These are phyloP conservation scores for Kazachstania kunashirensis DNA, from an alignment of 805 yeast genomes.

Conservation along the genomic window DNA sequence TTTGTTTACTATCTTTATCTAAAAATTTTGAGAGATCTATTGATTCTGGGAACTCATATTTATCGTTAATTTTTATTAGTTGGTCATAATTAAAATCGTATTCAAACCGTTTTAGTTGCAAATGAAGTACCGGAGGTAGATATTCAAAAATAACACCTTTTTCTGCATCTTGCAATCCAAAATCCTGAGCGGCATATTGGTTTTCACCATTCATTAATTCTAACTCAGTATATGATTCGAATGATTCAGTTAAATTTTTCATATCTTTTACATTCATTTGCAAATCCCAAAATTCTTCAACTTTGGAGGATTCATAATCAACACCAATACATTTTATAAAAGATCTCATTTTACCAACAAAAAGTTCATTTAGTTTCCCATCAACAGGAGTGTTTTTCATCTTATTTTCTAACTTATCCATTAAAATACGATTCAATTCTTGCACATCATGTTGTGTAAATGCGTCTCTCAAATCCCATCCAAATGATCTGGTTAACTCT, in stretches of 20 bases:
- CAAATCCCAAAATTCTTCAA: conserved; percentile 96
- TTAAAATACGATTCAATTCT: conserved; percentile 85
- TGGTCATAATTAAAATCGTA: conserved; percentile 85
- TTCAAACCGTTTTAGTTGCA: conserved; percentile 90
- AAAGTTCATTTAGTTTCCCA: conserved; percentile 64
- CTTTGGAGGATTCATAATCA: conserved; percentile 82
- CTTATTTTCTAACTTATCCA: conserved; percentile 84
- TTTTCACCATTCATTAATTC: conserved; percentile 92
- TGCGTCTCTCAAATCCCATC: conserved; percentile 94
- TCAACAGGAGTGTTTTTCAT: conserved; percentile 85
- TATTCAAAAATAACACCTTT: conserved; percentile 89
- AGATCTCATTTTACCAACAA: conserved; percentile 96
- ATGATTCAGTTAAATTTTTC: conserved; percentile 61
- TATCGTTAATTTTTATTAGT: conserved; percentile 84
- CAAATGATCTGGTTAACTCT: conserved; percentile 84
- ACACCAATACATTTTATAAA: conserved; percentile 88
- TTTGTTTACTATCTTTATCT: conserved; percentile 37
- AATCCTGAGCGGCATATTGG: conserved; percentile 84
- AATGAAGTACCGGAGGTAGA: conserved; percentile 86
- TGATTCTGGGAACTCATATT: conserved; percentile 76
- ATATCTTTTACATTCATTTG: conserved; percentile 87
- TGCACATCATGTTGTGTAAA: conserved; percentile 98
- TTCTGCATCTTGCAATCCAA: conserved; percentile 89
- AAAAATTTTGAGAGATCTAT: conserved; percentile 75
- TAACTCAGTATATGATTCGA: conserved; percentile 75